Conservation (phyloP, 176 grass and related monocot species). For the Avena sativa region DNA sequence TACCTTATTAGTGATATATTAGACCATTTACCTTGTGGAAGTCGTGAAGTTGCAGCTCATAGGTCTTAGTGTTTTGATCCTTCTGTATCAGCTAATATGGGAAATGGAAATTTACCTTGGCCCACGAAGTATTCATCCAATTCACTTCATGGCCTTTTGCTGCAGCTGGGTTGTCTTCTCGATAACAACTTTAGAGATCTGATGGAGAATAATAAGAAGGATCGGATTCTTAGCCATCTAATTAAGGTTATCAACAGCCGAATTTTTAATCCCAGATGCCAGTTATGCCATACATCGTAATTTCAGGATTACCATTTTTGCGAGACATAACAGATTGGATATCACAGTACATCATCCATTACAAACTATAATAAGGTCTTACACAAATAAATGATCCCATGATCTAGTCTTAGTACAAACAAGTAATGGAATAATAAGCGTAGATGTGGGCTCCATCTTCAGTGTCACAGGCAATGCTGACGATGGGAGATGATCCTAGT, state of each 20-base stretch:
- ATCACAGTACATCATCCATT: no score
- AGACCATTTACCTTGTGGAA: constrained; percentile 61
- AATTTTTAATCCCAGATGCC: no score
- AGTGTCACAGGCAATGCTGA: no score
- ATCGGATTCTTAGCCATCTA: constrained; percentile 76
- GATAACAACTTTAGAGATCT: constrained; percentile 76
- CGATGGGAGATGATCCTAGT: no score
- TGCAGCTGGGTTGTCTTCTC: constrained; percentile 86
- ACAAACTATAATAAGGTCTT: no score
- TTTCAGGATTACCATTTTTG: no score
- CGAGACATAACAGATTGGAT: no score
- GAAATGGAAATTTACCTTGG: constrained; percentile 47
- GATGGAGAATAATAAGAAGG: constrained; percentile 63
- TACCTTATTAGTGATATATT: constrained; percentile 63
- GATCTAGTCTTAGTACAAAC: no score
- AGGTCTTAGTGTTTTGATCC: constrained; percentile 29
- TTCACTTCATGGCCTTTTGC: constrained; percentile 84
- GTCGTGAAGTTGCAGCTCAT: constrained; percentile 24
- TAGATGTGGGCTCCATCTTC: no score
- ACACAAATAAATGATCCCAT: no score
- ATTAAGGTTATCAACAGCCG: constrained; percentile 23
- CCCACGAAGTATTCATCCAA: constrained; percentile 64
- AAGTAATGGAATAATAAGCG: no score
- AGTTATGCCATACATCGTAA: no score
- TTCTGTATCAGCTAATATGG: constrained; percentile 37